These are phyloP conservation scores for Cercospora canescens DNA, from an alignment of 2,329 filamentous ascomycete genomes.

Conservation along the genomic window DNA sequence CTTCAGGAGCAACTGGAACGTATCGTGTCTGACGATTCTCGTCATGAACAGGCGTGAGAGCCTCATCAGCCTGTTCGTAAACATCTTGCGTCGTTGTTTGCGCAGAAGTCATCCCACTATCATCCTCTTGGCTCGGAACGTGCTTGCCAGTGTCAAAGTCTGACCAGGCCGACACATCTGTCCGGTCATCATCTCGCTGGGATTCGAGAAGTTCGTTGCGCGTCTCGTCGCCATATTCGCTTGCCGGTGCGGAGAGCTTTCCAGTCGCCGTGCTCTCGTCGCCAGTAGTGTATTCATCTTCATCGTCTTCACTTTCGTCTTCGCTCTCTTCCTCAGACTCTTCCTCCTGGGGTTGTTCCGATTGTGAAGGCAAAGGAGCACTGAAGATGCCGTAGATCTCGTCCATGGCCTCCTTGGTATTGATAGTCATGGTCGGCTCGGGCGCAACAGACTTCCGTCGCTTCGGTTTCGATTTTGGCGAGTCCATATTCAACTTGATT, in stretches of 20 bases:
- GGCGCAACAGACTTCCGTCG: constrained; percentile 72
- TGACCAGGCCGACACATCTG: constrained; percentile 75
- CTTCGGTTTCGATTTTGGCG: constrained; percentile 77
- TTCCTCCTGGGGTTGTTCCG: constrained; percentile 54
- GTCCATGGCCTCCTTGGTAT: constrained; percentile 91
- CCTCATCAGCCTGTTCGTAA: constrained; percentile 34
- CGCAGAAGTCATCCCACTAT: constrained; percentile 36
- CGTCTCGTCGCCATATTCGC: constrained; percentile 66
- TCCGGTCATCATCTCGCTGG: constrained; percentile 38
- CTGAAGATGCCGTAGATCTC: constrained; percentile 98
- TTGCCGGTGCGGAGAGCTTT: constrained; percentile 62
- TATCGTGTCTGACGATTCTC: constrained; percentile 62
- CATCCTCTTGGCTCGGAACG: constrained; percentile 53
- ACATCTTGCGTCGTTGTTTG: constrained; percentile 38
- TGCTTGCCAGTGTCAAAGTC: constrained; percentile 78
- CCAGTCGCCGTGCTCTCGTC: constrained; percentile 79
- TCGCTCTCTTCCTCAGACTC: constrained; percentile 63
- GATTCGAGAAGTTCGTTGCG: constrained; percentile 52
- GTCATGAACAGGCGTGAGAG: constrained; percentile 48
- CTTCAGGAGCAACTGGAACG: constrained; percentile 78
- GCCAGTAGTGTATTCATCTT: constrained; percentile 55
- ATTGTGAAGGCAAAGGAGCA: constrained; percentile 65
- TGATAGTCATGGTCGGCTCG: constrained; percentile 97
- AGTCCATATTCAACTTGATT: constrained; percentile 90
- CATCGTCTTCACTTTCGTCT: constrained; percentile 52